These are phyloP conservation scores for Penicillium paneum DNA, from an alignment of 2,329 filamentous ascomycete genomes.

Conservation along the genomic window DNA sequence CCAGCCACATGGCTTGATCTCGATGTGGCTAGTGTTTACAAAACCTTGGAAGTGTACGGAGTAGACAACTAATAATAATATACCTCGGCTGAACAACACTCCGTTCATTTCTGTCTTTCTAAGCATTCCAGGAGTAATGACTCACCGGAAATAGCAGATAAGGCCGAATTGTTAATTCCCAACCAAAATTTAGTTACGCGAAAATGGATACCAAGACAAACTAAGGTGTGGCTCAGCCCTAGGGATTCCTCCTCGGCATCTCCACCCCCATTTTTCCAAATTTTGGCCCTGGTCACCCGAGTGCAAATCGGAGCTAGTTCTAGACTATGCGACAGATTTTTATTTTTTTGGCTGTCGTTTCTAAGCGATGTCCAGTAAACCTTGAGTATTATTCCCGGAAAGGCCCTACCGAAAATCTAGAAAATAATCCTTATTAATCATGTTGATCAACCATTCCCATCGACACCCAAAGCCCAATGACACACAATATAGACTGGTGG, in stretches of 20 bases:
- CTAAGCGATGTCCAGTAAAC: constrained; percentile 1
- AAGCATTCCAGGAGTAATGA: neutral
- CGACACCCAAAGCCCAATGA: constrained; percentile 9
- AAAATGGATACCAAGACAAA: neutral
- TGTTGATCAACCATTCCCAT: constrained; percentile 1
- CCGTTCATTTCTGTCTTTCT: neutral
- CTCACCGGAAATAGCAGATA: constrained; percentile 4
- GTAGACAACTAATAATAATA: neutral
- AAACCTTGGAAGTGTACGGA: neutral
- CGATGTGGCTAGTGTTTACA: constrained; percentile 5
- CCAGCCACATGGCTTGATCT: constrained; percentile 7
- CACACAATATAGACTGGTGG: neutral
- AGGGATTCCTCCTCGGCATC: constrained; percentile 8
- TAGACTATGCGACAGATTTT: neutral
- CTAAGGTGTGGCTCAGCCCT: constrained; percentile 26
- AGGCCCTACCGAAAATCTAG: neutral
- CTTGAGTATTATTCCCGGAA: neutral
- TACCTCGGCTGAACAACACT: neutral
- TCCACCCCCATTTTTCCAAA: constrained; percentile 11
- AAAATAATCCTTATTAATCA: neutral
- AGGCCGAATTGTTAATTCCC: constrained; percentile 8
- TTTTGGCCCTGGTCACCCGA: constrained; percentile 15
- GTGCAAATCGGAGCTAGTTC: constrained; percentile 9
- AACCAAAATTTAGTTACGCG: neutral
- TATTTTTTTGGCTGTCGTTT: neutral